phyloP scores from a whole-genome alignment of 108 stramenopile genomes.

The Phaeodactylum tricornutum region DNA sequence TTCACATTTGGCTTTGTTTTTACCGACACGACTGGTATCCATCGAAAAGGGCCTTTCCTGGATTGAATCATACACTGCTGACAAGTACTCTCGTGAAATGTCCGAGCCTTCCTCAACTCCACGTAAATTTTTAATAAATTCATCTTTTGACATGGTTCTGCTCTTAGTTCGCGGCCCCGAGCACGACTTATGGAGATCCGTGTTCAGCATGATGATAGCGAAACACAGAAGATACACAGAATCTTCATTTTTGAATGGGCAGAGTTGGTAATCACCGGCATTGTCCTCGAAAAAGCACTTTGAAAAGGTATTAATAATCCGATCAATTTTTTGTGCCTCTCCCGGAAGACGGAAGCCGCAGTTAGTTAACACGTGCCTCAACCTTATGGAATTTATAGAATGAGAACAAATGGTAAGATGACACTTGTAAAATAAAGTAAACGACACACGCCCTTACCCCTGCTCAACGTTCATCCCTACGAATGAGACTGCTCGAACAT shows the following conservation, averaged over 20 bases:
- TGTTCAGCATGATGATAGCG: slow-evolving; percentile 97
- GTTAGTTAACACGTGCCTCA: slow-evolving; percentile 84
- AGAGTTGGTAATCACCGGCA: slow-evolving; percentile 55
- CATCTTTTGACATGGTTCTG: slow-evolving; percentile 85
- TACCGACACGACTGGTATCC: slow-evolving; percentile 49
- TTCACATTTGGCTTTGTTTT: slow-evolving; percentile 3
- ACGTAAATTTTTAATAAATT: slow-evolving; percentile 84
- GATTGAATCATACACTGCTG: slow-evolving; percentile 70
- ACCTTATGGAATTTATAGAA: too few relatives aligned
- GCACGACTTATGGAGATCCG: slow-evolving; percentile 85
- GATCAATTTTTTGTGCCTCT: slow-evolving; percentile 94
- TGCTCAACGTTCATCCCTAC: slow-evolving; percentile 90
- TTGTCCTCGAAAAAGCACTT: slow-evolving; percentile 97
- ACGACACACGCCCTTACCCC: slow-evolving; percentile 67
- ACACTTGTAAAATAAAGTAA: too few relatives aligned
- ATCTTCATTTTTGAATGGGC: slow-evolving; percentile 85
- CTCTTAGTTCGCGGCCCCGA: neutral
- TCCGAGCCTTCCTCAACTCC: slow-evolving; percentile 57
- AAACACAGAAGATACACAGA: slow-evolving; percentile 88
- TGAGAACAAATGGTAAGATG: slow-evolving; percentile 3
- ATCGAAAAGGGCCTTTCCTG: too few relatives aligned
- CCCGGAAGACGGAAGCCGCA: slow-evolving; percentile 93
- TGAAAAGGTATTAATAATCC: slow-evolving; percentile 82
- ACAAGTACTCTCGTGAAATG: slow-evolving; percentile 58
- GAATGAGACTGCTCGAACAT: slow-evolving; percentile 84